Base-by-base conservation (phyloP, 1,284 basidiomycete species). In the Apiotrichum veenhuisii region DNA sequence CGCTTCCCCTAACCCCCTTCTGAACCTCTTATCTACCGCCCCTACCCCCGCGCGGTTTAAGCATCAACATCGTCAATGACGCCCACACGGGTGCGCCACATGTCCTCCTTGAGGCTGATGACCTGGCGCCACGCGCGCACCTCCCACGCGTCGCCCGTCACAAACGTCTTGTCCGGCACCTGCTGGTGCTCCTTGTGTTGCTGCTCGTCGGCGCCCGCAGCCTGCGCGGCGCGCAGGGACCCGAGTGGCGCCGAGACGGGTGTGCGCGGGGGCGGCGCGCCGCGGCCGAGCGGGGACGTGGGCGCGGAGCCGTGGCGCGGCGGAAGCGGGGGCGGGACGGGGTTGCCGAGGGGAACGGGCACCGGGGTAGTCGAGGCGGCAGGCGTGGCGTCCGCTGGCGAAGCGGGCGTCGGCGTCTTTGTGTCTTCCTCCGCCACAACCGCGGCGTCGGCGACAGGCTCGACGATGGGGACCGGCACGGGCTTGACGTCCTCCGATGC, bases 51-150 rank as follows among this genome's bases (percentile, higher is more conserved):
- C n/a, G n/a, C n/a, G n/a, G n/a, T 30, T 12, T 30, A 30, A 5
- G 30, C 30, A 5, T 30, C 30, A 5, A 12, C 41, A 9, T 57
- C 60, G 15, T 62, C 60, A 5, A 62, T 42, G 7, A 58, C 60
- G 9, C 91, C 91, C 34, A 92, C 78, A 52, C 91, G 79, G 36
- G 91, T 87, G 84, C 85, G 91, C 77, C 89, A 93, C 87, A 95
- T 91, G 52, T 87, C 87, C 77, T 95, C 91, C 66, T 87, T 86
- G 63, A 96, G 74, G 54, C 82, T 82, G 10, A 88, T 81, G 17
- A 96, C 76, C 77, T 91, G 87, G 67, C 85, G 87, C 91, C 91
- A 96, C 41, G 88, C 87, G 58, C 87, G 83, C 70, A 90, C 89
- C 76, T 95, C 93, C 92, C 91, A 95, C 3, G 84, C 87, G 23